Conservation (phyloP, 2,329 filamentous ascomycete genomes). For the Trichoderma koningii region DNA sequence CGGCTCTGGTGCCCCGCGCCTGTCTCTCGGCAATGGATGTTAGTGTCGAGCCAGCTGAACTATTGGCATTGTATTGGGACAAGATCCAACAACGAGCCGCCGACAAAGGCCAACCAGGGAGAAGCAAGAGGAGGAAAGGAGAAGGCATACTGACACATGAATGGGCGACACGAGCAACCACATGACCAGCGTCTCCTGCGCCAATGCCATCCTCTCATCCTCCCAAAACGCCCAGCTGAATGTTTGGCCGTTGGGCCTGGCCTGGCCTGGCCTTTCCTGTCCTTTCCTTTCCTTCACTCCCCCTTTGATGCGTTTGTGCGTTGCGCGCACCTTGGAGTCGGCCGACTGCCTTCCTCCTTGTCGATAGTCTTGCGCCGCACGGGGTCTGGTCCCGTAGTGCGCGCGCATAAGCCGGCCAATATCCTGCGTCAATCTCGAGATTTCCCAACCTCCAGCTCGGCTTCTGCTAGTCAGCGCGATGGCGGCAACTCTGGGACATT, state of each 20-base stretch:
- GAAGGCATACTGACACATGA: not conserved
- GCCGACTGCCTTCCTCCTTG: conserved; percentile 5
- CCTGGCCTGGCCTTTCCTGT: too few species aligned
- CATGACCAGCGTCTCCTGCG: conserved; percentile 21
- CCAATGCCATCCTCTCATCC: conserved; percentile 15
- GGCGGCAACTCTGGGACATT: conserved; percentile 13
- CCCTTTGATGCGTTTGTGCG: not conserved
- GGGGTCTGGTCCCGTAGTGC: not conserved
- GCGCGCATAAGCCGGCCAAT: conserved; percentile 15
- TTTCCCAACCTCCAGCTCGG: conserved; percentile 20
- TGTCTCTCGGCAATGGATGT: not conserved
- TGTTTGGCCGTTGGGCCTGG: not conserved
- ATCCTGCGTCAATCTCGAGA: conserved; percentile 12
- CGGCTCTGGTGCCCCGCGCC: conserved; percentile 5
- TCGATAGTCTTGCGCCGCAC: conserved; percentile 13
- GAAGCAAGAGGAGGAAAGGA: not conserved
- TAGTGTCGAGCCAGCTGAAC: conserved; percentile 17
- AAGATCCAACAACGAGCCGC: not conserved
- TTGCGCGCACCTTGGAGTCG: not conserved
- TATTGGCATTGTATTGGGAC: not conserved
- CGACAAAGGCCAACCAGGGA: not conserved
- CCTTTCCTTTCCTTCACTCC: not conserved
- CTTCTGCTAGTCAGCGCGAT: not conserved
- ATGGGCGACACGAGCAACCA: conserved; percentile 1
- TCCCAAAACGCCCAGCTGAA: conserved; percentile 18